Percentiles rank a stretch among this genome's conserved stretches.
Conservation (phyloP, 306 rosid genomes). For the Acacia melanoxylon region DNA sequence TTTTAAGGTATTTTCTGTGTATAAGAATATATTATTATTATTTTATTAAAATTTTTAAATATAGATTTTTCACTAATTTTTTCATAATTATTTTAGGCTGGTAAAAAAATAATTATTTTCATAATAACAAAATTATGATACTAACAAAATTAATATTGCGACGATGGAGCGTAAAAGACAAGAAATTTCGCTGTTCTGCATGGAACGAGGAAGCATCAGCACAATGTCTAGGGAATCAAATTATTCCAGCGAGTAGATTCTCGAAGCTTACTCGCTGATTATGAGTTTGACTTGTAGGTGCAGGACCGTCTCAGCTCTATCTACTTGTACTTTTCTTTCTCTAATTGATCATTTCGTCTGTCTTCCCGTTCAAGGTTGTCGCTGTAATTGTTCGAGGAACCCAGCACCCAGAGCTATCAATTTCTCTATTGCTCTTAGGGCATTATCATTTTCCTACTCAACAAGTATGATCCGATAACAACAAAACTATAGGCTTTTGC, state of each 20-base stretch:
- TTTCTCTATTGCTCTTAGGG: neutral
- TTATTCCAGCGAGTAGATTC: neutral
- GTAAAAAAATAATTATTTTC: neutral
- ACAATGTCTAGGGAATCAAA: neutral
- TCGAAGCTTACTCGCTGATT: neutral
- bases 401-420: neutral
- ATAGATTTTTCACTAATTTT: no score
- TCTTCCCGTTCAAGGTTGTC: neutral
- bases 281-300: slow-evolving; percentile 20
- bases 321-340: neutral
- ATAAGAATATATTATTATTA: no score
- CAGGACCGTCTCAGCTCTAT: neutral
- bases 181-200: no score
- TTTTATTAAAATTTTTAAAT: no score
- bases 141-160: neutral
- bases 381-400: no score
- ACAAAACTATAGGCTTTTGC: neutral
- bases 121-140: neutral
- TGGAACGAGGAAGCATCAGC: neutral
- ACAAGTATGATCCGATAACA: neutral
- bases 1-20: no score
- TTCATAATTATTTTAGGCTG: no score
- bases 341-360: neutral
- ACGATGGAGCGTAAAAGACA: no score
- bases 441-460: neutral